Conservation (phyloP, 306 rosid species). For the Acacia confusa region DNA sequence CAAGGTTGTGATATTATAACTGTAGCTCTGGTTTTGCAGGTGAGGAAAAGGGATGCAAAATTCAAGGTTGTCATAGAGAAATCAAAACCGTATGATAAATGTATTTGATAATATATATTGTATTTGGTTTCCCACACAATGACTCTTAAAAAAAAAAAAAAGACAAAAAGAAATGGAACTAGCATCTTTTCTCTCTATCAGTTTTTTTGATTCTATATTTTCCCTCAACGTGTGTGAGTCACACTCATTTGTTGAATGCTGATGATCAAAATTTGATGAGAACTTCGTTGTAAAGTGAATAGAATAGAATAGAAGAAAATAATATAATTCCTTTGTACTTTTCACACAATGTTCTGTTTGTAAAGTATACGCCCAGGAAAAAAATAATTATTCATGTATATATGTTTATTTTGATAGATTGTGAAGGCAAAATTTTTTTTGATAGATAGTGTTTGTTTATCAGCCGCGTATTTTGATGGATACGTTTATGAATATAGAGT, state of each 20-base stretch:
- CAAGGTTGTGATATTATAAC: background rate
- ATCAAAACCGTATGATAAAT: slow-evolving; percentile 58
- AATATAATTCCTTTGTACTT: background rate
- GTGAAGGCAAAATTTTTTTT: background rate
- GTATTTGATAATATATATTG: slow-evolving; percentile 31
- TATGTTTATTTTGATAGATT: no score
- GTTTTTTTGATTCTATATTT: background rate
- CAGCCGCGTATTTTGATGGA: background rate
- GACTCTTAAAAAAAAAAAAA: background rate
- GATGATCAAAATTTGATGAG: background rate
- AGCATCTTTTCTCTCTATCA: background rate
- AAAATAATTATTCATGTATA: background rate
- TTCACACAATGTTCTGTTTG: background rate
- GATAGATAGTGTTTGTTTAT: background rate
- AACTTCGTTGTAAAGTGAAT: background rate
- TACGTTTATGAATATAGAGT: background rate
- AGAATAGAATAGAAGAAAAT: background rate
- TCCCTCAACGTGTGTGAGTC: background rate
- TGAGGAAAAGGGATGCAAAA: slow-evolving; percentile 56
- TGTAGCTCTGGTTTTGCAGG: slow-evolving; percentile 44
- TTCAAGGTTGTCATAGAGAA: slow-evolving; percentile 61
- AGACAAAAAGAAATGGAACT: background rate
- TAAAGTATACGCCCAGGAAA: background rate
- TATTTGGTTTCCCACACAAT: background rate
- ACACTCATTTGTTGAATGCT: background rate